Evolutionary conservation across 2,329 filamentous ascomycete species (phyloP), one percentile per base, ranked within the genome.

Genomic region (Gaeumannomyces tritici): DNA sequence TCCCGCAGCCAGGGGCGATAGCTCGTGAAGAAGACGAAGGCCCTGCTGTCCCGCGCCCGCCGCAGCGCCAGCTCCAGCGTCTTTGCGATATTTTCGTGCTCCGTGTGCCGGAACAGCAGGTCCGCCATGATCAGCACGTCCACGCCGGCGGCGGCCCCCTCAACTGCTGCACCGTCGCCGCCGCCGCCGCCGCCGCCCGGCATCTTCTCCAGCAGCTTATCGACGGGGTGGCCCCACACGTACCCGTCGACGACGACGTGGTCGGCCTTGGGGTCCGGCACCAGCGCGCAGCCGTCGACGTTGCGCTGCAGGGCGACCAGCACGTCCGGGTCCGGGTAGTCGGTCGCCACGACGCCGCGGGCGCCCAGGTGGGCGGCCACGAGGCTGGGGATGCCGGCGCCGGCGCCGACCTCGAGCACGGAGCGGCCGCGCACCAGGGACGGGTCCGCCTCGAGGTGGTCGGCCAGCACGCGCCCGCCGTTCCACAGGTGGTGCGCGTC

Each of bases 401-500:
- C 93, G 3, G 93, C 93, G 59, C 93, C 93, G 28, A 97, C 85
- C 75, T 97, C 93, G 11, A 97, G 84, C 2, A 97, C 83, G n/a
- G 86, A 86, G 71, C 85, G 87, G 66, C 76, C 81, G 18, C 75
- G 70, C n/a, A 96, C 81, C 5, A 90, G 80, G 11, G 74, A 69
- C n/a, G 86, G 81, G 66, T 86, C 79, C 15, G 83, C 77, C 75
- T 96, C 91, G 63, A 97, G 85, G 75, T 92, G 92, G 67, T 86
- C 80, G 21, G 92, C 85, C 59, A 93, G 83, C 54, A 90, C 85
- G 65, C 90, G 88, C 64, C 89, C 88, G 64, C 91, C 93, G 74
- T 97, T 96, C 93, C 93, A 98, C 33, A 97, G 83, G 66, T 90
- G 83, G 74, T 96, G 91, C 18, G 91, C 92, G 85, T 95, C 96